phyloP scores from a whole-genome alignment of 208 protist species.

The Crithidia brevicula region DNA sequence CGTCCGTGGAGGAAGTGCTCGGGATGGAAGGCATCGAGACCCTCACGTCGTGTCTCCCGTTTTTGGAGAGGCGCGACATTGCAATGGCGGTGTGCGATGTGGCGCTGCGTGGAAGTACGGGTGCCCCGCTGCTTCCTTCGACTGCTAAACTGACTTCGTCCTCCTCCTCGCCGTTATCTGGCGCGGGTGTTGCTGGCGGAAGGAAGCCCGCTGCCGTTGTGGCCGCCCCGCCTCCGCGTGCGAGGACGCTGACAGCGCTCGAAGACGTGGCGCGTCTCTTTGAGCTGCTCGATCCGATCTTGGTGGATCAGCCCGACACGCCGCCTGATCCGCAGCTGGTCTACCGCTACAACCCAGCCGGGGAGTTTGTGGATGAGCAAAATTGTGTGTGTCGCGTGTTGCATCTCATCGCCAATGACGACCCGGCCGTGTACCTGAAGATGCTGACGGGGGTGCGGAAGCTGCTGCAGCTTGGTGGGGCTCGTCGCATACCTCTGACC shows the following conservation, averaged over 20 bases:
- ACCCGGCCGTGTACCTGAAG: conserved; percentile 84
- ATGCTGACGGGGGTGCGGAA: conserved; percentile 90
- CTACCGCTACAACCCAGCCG: conserved; percentile 48
- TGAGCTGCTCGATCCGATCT: conserved; percentile 82
- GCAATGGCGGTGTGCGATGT: conserved; percentile 60
- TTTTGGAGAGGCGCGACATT: conserved; percentile 55
- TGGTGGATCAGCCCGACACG: conserved; percentile 73
- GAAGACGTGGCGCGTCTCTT: conserved; percentile 81
- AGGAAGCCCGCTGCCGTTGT: too few species aligned
- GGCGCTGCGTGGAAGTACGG: conserved; percentile 36
- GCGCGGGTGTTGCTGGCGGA: too few species aligned
- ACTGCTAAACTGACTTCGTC: too few species aligned
- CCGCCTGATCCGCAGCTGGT: conserved; percentile 34
- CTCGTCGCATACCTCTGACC: conserved; percentile 79
- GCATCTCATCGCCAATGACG: conserved; percentile 86
- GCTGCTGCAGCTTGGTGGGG: conserved; percentile 89
- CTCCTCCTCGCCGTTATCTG: too few species aligned
- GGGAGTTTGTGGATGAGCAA: conserved; percentile 94
- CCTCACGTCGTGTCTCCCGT: conserved; percentile 69
- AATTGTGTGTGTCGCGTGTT: conserved; percentile 89
- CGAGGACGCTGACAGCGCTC: conserved; percentile 45
- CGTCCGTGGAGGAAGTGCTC: conserved; percentile 52
- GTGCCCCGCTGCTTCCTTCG: conserved; percentile 16
- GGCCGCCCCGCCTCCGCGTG: conserved; percentile 22
- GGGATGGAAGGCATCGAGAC: conserved; percentile 66